Evolutionary conservation across 2,329 filamentous ascomycete genomes (phyloP).

Genomic region (Fusarium chaquense): DNA sequence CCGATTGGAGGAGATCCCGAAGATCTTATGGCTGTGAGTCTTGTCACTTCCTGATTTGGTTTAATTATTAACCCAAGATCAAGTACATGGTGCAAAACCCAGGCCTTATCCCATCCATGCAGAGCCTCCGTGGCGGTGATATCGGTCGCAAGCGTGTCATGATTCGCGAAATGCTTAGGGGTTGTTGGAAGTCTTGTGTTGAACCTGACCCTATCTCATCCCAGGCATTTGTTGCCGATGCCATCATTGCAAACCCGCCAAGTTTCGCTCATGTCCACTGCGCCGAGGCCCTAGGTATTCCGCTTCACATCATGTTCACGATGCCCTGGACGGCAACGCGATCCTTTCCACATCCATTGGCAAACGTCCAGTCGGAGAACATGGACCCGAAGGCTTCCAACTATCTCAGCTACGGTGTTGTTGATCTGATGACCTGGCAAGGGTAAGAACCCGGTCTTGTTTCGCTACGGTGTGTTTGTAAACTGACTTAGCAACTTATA

Average conservation of each 20-base stretch:
- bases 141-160: conserved; percentile 1
- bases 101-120: background rate
- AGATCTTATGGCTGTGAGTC: conserved; percentile 24
- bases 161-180: background rate
- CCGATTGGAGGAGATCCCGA: conserved; percentile 28
- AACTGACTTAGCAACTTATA: background rate
- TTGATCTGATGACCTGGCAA: conserved; percentile 92
- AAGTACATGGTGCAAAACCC: conserved; percentile 17
- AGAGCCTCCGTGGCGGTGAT: background rate
- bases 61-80: background rate
- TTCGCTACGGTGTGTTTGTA: fast-evolving
- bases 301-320: conserved; percentile 89
- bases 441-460: conserved; percentile 55
- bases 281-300: conserved; percentile 80
- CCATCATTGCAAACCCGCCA: conserved; percentile 85
- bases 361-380: conserved; percentile 71
- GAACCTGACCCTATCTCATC: background rate
- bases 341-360: conserved; percentile 78
- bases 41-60: fast-evolving
- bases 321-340: conserved; percentile 82
- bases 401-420: conserved; percentile 81
- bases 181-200: conserved; percentile 4
- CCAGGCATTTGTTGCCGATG: conserved; percentile 73
- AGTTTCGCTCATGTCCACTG: conserved; percentile 83
- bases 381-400: conserved; percentile 76